Evolutionary conservation across 768 basidiomycete species (phyloP), one percentile per base, ranked within the genome.

Genomic region (Pholiota molesta): DNA sequence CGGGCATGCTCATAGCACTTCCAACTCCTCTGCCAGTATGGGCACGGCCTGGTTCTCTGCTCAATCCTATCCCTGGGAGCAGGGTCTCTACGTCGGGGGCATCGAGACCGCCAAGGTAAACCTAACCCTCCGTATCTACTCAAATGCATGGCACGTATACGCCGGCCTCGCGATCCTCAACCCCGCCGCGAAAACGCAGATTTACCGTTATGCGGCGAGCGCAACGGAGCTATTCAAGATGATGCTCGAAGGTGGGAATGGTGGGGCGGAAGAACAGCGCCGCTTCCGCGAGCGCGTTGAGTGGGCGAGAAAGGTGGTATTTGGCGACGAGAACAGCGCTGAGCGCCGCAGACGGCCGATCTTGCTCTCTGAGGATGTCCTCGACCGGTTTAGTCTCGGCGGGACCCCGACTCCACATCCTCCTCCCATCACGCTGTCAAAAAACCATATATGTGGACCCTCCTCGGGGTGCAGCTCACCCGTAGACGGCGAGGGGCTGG

Each of bases 21-120:
- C 26, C 52, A 29, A 31, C 9, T 31, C 31, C 9, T 45, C 19
- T 21, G 5, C 55, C 44, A 99, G 97, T 65, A 99, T 99, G 97
- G 97, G 97, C 8, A 97, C 95, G 0, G 97, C 97, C 0, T 99
- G 97, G 97, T 84, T 86, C 37, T 82, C 84, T 39, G 81, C 87
- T 10, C 75, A 79, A 8, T 80, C 83, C 21, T 99, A 97, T 73
- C 97, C 97, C 3, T 99, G 97, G 97, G 97, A 98, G 75, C 86
- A 91, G 42, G 92, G 94, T 0, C 87, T 92, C 52, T 99, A 99
- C 75, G 94, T 97, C 31, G 94, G 95, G 23, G 97, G 97, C 0
- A 95, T 99, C 68, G 97, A 99, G 74, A 96, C 94, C 1, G 95
- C 95, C 68, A 99, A 99, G 77, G 95, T 95, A 69, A 99, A 99